Base-by-base conservation (phyloP, 2,329 filamentous ascomycete genomes). In the Monosporascus ibericus region DNA sequence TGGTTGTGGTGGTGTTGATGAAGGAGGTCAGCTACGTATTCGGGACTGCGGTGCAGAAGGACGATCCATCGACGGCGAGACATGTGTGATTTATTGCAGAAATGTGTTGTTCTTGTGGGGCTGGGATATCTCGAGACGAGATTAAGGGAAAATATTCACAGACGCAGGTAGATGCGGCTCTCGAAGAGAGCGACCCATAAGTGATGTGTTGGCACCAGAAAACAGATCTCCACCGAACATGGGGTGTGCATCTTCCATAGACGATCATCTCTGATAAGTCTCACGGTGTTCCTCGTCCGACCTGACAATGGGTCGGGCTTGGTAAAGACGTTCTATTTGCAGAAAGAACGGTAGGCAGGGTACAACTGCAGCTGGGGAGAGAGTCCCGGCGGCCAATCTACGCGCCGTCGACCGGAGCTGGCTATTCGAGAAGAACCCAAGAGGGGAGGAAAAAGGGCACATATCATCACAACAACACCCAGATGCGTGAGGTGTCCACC, bases 201-300 rank as follows among this genome's bases (percentile, higher is more conserved):
- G 77, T 88, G 89, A 91, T 95, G 90, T 87, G 90, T 80, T 95
- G 90, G 90, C 90, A 86, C 85, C 42, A 46, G 42, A 46, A 24
- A 46, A 24, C 22, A 25, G 42, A 78, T 77, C 79, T 82, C 81
- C 81, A 84, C 81, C 71, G 70, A 72, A 78, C 72, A 75, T 73
- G 70, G 69, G 71, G 68, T 69, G 73, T 73, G 74, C 73, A 76
- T 72, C 70, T 65, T 65, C 66, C 66, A 70, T 60, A 68, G 67
- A 70, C 68, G 71, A 73, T 73, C 74, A 76, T 76, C 74, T 76
- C 70, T 69, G 69, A 72, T 70, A 70, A 70, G 68, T 73, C 68
- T 71, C 56, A 54, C 58, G 56, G 60, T 60, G 62, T 63, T 58
- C 59, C 59, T 65, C 61, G 60, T 61, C 59, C 56, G 60, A 64